Base-by-base conservation (phyloP, 768 basidiomycete species). In the Russula lepida region DNA sequence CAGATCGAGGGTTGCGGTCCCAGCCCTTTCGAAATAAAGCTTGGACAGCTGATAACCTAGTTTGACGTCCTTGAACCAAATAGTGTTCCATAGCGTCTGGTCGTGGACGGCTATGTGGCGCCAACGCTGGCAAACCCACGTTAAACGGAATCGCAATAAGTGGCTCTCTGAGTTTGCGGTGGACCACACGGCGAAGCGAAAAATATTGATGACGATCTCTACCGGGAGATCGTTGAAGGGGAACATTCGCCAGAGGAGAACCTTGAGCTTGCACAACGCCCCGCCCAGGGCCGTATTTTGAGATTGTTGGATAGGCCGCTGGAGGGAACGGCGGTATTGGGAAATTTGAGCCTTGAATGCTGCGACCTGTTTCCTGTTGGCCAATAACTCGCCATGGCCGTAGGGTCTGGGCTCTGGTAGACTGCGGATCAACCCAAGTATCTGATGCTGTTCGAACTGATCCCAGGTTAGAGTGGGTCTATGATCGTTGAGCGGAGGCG, bases 171-270 rank as follows among this genome's bases (percentile, higher is more conserved):
- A 64, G 58, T 17, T 77, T 74, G 46, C 74, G 66, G 46, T 66
- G 63, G 23, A 78, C 85, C 83, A 86, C 43, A 76, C 76, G 39
- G 82, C 78, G 66, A 74, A 74, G 60, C 81, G 84, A 66, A 89
- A 81, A 65, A 90, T 85, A 60, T 81, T 78, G 71, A 71, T 73
- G 61, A 89, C 72, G 58, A 89, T 82, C 69, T 90, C 88, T 32
- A 75, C 69, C 2, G 88, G 88, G 2, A 88, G 76, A 41, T 82
- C 76, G 68, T 81, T 79, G 62, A 87, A 71, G 44, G 79, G 78
- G 67, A 87, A 85, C 41, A 73, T 71, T 37, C 74, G 71, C 70
- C 71, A 77, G 56, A 72, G 72, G 13, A 74, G 54, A 52, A 74
- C 49, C 30, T 66, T 54, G 19, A 58, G 58, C 30, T 9, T 64